Percentiles rank a stretch among this genome's conserved stretches.
Conservation (phyloP, 305 asterid species). For the Vinca major region DNA sequence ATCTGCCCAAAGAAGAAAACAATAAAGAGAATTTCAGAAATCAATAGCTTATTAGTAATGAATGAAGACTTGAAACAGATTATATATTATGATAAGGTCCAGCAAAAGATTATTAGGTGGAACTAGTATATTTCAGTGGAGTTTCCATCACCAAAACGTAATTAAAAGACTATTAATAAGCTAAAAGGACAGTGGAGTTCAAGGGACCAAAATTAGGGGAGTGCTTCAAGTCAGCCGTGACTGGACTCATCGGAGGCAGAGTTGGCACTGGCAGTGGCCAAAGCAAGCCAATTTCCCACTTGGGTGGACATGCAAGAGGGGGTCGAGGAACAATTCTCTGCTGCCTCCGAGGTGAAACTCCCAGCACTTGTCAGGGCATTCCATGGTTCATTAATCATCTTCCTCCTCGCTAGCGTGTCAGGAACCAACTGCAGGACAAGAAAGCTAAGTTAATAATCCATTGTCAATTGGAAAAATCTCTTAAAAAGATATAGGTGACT, state of each 20-base stretch:
- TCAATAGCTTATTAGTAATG: too few relatives aligned
- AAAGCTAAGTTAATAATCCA: not conserved
- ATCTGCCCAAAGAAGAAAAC: too few relatives aligned
- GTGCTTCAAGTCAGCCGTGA: constrained; percentile 23
- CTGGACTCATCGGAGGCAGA: constrained; percentile 37
- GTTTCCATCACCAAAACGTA: not conserved
- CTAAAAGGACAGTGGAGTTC: not conserved
- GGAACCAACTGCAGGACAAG: constrained; percentile 1
- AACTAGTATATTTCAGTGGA: not conserved
- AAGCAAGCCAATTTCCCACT: constrained; percentile 51
- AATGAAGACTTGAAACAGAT: not conserved
- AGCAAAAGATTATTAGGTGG: not conserved
- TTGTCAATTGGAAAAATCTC: not conserved
- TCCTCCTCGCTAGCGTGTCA: constrained; percentile 6
- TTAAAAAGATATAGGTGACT: too few relatives aligned
- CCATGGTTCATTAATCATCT: constrained; percentile 5
- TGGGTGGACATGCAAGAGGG: constrained; percentile 32
- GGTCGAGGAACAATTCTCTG: constrained; percentile 21
- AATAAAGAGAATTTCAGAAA: too few relatives aligned
- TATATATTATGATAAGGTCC: not conserved
- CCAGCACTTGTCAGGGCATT: constrained; percentile 7
- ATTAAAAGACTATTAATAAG: not conserved
- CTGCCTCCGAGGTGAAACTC: constrained; percentile 12
- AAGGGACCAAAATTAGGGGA: too few relatives aligned
- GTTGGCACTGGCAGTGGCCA: constrained; percentile 43